These are phyloP conservation scores for Calonectria ilicicola DNA, from an alignment of 2,329 filamentous ascomycete genomes.

Conservation along the genomic window DNA sequence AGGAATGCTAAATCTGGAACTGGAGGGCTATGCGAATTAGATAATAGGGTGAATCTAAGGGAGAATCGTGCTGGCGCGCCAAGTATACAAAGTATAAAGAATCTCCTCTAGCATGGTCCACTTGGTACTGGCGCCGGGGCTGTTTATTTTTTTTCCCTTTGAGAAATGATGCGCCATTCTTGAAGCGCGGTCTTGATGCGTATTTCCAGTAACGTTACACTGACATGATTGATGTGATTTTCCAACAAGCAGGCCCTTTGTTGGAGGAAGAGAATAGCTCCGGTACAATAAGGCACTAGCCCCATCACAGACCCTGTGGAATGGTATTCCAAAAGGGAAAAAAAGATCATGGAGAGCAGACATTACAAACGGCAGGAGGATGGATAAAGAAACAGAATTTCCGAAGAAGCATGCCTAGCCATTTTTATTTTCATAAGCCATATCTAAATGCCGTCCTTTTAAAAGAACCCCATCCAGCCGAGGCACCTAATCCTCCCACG, in stretches of 20 bases:
- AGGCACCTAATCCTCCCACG: conserved; percentile 47
- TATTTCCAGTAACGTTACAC: background rate
- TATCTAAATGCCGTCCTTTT: conserved; percentile 43
- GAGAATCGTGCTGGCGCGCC: background rate
- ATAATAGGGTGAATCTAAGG: background rate
- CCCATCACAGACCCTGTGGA: background rate
- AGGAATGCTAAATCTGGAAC: conserved; percentile 11
- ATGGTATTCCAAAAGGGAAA: background rate
- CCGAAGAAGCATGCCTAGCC: conserved; percentile 43
- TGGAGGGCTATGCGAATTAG: conserved; percentile 4
- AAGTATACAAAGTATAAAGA: background rate
- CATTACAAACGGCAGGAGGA: background rate
- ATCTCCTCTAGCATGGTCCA: background rate
- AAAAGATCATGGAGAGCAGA: background rate
- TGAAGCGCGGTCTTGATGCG: background rate
- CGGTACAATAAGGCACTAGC: background rate
- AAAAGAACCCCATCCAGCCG: conserved; percentile 46
- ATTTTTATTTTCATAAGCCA: conserved; percentile 46
- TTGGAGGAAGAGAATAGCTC: background rate
- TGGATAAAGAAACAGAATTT: background rate
- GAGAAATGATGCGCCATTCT: background rate
- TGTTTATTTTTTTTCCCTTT: background rate
- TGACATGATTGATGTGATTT: background rate
- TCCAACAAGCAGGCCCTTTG: background rate
- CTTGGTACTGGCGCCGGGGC: background rate